Conservation (phyloP, 306 rosid genomes). For the Acacia melanoxylon region DNA sequence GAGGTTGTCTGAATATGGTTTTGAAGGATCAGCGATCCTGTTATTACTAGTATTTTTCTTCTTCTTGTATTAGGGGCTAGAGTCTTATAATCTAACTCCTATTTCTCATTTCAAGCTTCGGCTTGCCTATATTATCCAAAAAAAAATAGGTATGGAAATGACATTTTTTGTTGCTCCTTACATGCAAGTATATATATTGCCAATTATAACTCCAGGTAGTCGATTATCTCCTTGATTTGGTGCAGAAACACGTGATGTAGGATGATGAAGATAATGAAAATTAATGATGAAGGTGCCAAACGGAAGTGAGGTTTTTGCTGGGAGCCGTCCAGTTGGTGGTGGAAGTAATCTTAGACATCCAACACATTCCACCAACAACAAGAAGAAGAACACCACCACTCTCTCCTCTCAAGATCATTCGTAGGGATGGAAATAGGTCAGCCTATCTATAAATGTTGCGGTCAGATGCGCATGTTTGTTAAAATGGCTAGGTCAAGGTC, state of each 20-base stretch:
- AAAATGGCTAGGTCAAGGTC: too few relatives aligned
- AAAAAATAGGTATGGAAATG: constrained; percentile 42
- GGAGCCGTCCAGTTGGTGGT: constrained; percentile 34
- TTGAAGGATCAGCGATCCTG: too few relatives aligned
- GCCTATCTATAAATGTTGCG: too few relatives aligned
- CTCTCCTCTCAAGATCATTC: constrained; percentile 15
- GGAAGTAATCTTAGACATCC: constrained; percentile 31
- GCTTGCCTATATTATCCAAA: too few relatives aligned
- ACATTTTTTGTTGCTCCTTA: neutral
- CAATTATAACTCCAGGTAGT: neutral
- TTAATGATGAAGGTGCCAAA: constrained; percentile 35
- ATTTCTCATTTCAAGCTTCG: too few relatives aligned
- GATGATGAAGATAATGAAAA: neutral
- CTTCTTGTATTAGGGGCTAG: too few relatives aligned
- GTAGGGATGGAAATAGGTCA: too few relatives aligned
- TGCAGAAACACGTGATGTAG: neutral
- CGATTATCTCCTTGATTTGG: neutral
- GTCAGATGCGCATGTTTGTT: too few relatives aligned
- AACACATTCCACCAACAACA: constrained; percentile 21
- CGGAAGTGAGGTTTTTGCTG: constrained; percentile 33
- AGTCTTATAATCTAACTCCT: too few relatives aligned
- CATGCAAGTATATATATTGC: neutral
- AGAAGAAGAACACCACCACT: neutral
- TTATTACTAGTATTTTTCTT: too few relatives aligned
- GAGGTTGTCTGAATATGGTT: too few relatives aligned